Percentiles rank a stretch among this genome's conserved stretches.
These are phyloP conservation scores for Arctostaphylos glauca DNA, from an alignment of 148 eudicot species.

Conservation along the genomic window DNA sequence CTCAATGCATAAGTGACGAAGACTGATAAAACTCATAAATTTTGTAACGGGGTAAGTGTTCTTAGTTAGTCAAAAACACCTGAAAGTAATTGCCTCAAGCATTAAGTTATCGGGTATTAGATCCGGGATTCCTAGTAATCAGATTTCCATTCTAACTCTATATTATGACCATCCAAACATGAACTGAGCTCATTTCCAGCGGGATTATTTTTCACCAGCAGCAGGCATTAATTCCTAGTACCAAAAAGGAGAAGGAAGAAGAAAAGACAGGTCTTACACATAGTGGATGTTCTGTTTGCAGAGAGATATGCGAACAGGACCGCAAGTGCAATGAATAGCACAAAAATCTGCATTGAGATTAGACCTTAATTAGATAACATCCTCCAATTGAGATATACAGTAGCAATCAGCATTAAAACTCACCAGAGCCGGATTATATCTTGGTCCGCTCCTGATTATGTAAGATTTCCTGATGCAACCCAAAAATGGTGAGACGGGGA, in stretches of 20 bases:
- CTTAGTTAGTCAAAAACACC: not conserved
- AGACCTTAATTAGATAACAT: conserved; percentile 2
- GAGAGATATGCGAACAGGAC: conserved; percentile 20
- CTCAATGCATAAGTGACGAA: not conserved
- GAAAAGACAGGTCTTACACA: conserved; percentile 20
- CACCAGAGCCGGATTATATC: conserved; percentile 31
- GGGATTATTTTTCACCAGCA: not conserved
- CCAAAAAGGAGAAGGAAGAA: not conserved
- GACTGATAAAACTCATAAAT: not conserved
- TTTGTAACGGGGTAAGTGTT: not conserved
- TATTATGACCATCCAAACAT: not conserved
- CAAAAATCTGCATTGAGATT: conserved; percentile 44
- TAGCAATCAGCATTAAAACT: too few relatives aligned
- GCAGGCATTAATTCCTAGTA: not conserved
- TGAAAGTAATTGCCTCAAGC: not conserved
- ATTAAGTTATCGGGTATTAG: not conserved
- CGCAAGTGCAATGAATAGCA: conserved; percentile 51
- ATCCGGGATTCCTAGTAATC: too few relatives aligned
- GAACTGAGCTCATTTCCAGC: not conserved
- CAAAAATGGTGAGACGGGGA: not conserved
- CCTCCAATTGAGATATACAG: not conserved
- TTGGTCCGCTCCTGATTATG: conserved; percentile 38
- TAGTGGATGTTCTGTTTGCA: not conserved
- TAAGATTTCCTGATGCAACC: conserved; percentile 50
- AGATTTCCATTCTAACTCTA: not conserved